Conservation (phyloP, 768 basidiomycete genomes). For the Psilocybe azurescens region DNA sequence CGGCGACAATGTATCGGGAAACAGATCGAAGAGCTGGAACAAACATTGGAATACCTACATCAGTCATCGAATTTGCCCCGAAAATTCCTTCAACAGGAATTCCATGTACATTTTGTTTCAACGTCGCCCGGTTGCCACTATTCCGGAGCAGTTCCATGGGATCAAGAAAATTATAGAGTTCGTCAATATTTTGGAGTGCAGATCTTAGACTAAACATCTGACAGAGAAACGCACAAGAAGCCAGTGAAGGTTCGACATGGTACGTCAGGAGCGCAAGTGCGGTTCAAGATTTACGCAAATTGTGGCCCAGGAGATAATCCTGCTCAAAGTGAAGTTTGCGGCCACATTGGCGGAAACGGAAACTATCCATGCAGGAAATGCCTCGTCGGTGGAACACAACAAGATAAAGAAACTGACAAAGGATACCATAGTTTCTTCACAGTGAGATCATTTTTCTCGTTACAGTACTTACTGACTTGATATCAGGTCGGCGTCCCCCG, state of each 20-base stretch:
- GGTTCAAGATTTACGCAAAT: slow-evolving; percentile 31
- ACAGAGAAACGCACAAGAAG: slow-evolving; percentile 34
- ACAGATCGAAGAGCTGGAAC: slow-evolving; percentile 49
- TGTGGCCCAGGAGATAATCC: slow-evolving; percentile 45
- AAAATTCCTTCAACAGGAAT: slow-evolving; percentile 40
- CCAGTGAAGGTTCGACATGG: slow-evolving; percentile 39
- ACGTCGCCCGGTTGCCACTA: slow-evolving; percentile 28
- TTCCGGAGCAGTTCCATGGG: slow-evolving; percentile 43
- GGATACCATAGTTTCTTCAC: slow-evolving; percentile 41
- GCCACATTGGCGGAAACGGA: slow-evolving; percentile 45
- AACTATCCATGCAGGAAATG: slow-evolving; percentile 48
- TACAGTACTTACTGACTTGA: neutral
- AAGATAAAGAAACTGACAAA: slow-evolving; percentile 33
- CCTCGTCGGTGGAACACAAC: slow-evolving; percentile 37
- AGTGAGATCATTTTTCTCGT: slow-evolving; percentile 20
- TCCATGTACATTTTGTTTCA: slow-evolving; percentile 21
- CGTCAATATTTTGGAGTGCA: slow-evolving; percentile 10
- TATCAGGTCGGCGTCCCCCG: slow-evolving; percentile 28
- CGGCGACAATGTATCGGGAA: slow-evolving; percentile 50
- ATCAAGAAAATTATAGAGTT: slow-evolving; percentile 38
- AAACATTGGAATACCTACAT: slow-evolving; percentile 49
- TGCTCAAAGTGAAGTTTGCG: slow-evolving; percentile 39
- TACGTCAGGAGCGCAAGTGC: slow-evolving; percentile 22
- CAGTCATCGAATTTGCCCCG: slow-evolving; percentile 39
- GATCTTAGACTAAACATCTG: neutral